Evolutionary conservation across 78 protist species (phyloP).

Genomic region (Blattamonas nauphoetae): DNA sequence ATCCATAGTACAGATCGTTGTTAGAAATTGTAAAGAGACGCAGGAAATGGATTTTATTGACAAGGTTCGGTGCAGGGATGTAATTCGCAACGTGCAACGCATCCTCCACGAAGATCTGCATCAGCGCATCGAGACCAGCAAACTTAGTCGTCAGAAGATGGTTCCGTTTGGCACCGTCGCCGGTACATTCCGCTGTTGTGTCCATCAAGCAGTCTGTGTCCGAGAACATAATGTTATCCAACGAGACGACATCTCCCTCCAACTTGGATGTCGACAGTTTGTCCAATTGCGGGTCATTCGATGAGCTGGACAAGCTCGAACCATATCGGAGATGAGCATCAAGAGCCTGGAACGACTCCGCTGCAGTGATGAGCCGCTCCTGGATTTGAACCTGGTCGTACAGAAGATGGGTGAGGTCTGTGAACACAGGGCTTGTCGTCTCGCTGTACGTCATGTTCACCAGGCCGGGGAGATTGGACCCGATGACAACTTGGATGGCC

Average conservation of each 20-base stretch:
- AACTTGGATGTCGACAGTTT: not conserved
- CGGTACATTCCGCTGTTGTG: not conserved
- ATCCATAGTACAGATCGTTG: not conserved
- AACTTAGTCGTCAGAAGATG: not conserved
- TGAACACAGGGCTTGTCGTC: not conserved
- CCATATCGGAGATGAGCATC: not conserved
- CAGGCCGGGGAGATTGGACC: not conserved
- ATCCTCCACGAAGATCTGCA: not conserved
- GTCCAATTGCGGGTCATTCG: not conserved
- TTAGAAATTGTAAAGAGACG: not conserved
- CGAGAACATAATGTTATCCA: not conserved
- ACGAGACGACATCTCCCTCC: not conserved
- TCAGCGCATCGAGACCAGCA: not conserved
- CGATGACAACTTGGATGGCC: not conserved
- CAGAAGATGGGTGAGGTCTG: not conserved
- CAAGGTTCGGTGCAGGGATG: not conserved
- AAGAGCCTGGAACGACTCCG: not conserved
- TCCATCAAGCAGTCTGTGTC: not conserved
- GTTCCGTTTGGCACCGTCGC: not conserved
- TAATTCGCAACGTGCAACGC: not conserved
- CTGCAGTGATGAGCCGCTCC: not conserved
- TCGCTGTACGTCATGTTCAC: not conserved
- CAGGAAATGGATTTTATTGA: not conserved
- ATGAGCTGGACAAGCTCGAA: not conserved
- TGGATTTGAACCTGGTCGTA: not conserved